Percentiles rank a stretch among this genome's conserved stretches.
Conservation (phyloP, 345 rosid genomes). For the Acer campestre region DNA sequence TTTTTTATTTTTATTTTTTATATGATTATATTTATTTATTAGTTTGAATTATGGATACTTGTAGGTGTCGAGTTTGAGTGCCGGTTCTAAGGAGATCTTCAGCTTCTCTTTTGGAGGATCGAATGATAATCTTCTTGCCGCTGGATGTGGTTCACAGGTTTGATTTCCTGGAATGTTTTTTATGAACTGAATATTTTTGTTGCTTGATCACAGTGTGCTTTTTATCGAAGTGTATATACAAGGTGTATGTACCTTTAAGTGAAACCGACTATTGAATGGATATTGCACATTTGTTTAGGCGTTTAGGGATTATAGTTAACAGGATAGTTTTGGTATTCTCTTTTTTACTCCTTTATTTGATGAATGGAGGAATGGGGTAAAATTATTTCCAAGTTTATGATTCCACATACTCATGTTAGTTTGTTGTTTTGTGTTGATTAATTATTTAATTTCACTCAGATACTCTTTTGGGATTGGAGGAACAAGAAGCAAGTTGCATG, state of each 20-base stretch:
- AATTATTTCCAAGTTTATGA: not conserved
- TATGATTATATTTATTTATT: not conserved
- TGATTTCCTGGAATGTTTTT: not conserved
- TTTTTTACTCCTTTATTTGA: no score
- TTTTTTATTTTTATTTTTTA: no score
- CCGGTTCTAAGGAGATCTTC: slow-evolving; percentile 66
- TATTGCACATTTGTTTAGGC: not conserved
- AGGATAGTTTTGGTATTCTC: not conserved
- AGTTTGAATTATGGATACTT: slow-evolving; percentile 8
- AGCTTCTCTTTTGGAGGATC: slow-evolving; percentile 86
- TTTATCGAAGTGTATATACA: not conserved
- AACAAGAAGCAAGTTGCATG: slow-evolving; percentile 87
- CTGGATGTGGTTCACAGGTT: slow-evolving; percentile 89
- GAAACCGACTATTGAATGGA: not conserved
- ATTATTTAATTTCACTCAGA: slow-evolving; percentile 35
- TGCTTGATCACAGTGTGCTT: not conserved
- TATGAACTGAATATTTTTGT: not conserved
- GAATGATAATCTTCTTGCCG: slow-evolving; percentile 71
- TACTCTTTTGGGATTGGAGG: slow-evolving; percentile 96
- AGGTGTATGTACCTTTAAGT: not conserved
- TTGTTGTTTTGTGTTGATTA: slow-evolving; percentile 8
- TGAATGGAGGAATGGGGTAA: not conserved
- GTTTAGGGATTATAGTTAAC: not conserved
- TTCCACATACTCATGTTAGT: not conserved
- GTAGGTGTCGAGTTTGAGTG: slow-evolving; percentile 62